phyloP scores from a whole-genome alignment of 2,329 filamentous ascomycete species.

The Claviceps sp. region DNA sequence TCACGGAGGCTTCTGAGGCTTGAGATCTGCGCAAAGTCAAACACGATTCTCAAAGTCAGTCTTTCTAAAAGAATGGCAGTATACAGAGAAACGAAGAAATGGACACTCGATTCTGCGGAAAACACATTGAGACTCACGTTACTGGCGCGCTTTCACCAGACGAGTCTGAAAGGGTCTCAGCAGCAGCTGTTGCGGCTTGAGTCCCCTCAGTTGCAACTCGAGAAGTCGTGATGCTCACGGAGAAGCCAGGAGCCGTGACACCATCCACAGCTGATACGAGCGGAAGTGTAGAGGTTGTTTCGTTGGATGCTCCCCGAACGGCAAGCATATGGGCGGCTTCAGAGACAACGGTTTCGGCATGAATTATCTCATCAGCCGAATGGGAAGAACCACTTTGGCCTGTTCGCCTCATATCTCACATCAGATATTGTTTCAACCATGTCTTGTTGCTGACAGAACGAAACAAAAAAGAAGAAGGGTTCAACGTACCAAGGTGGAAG shows the following conservation, averaged over 20 bases:
- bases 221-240: conserved; percentile 8
- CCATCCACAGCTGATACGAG: conserved; percentile 6
- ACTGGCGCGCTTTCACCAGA: conserved; percentile 17
- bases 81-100: no score
- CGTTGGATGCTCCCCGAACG: conserved; percentile 10
- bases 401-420: not conserved
- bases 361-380: conserved; percentile 8
- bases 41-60: conserved; percentile 1
- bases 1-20: conserved; percentile 19
- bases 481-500: conserved; percentile 1
- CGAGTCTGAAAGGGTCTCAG: not conserved
- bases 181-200: conserved; percentile 1
- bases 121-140: conserved; percentile 16
- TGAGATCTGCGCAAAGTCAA: conserved; percentile 15
- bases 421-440: not conserved
- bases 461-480: not conserved
- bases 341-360: conserved; percentile 9
- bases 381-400: conserved; percentile 2
- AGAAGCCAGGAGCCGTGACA: conserved; percentile 6
- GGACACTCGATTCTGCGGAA: not conserved
- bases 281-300: conserved; percentile 4
- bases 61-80: no score
- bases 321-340: conserved; percentile 12
- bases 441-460: not conserved
- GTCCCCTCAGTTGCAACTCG: conserved; percentile 1